A percentile compares a stretch with the other conserved stretches of the same genome.
These are phyloP conservation scores for Talaromyces piceae DNA, from an alignment of 2,329 filamentous ascomycete genomes.

Conservation along the genomic window DNA sequence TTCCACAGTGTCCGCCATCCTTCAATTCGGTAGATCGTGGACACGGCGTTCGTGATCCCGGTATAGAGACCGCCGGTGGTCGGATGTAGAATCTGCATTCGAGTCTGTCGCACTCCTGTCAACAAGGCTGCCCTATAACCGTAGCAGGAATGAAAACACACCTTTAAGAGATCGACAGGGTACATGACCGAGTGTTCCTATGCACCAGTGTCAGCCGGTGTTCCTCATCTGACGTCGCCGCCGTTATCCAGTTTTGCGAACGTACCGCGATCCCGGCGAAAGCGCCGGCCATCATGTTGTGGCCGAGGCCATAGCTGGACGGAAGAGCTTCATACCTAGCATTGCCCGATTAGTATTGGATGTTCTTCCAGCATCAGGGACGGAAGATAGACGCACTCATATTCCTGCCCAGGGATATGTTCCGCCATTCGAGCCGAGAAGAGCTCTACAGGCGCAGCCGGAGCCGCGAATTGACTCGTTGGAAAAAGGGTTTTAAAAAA, in stretches of 20 bases:
- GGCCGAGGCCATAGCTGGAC: constrained; percentile 84
- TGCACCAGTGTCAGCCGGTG: constrained; percentile 12
- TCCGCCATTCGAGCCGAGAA: constrained; percentile 33
- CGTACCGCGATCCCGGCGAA: constrained; percentile 92
- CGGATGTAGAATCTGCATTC: constrained; percentile 94
- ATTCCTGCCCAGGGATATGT: constrained; percentile 38
- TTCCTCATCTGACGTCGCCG: neutral
- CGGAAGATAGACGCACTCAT: constrained; percentile 33
- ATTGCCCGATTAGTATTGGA: constrained; percentile 4
- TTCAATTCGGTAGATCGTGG: constrained; percentile 84
- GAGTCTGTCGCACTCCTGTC: constrained; percentile 58
- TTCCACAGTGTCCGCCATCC: constrained; percentile 90
- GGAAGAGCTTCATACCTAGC: constrained; percentile 82
- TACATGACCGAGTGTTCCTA: constrained; percentile 98
- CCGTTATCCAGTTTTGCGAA: too few species aligned
- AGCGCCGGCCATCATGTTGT: constrained; percentile 93
- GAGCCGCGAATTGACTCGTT: constrained; percentile 17
- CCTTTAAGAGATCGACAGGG: constrained; percentile 95
- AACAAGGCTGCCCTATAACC: neutral
- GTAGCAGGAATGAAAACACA: constrained; percentile 36
- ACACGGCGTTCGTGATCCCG: constrained; percentile 84
- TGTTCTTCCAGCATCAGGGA: constrained; percentile 2
- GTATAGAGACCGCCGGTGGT: constrained; percentile 73
- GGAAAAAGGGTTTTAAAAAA: neutral
- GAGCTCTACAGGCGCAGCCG: constrained; percentile 25